Evolutionary conservation across 768 basidiomycete species (phyloP).

Genomic region (Psilocybe tampanensis): DNA sequence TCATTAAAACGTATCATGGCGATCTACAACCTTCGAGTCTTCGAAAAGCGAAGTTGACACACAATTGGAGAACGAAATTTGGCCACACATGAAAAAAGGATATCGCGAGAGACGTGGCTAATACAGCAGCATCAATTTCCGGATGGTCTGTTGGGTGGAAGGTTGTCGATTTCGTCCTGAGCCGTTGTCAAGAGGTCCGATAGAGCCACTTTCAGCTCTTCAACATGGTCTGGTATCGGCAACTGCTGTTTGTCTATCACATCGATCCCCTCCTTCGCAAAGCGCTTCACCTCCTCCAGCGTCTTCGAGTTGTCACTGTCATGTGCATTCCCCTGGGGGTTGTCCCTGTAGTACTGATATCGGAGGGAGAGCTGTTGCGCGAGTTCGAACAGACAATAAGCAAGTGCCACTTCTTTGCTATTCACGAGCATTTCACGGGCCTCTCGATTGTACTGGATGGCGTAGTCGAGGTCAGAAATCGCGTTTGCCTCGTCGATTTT

Average conservation of each 20-base stretch:
- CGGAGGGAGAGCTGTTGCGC: neutral
- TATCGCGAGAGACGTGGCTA: no score
- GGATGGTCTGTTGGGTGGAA: no score
- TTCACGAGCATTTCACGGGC: neutral
- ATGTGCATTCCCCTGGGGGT: no score
- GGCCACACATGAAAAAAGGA: no score
- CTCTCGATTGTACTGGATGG: constrained; percentile 1
- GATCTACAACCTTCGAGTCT: no score
- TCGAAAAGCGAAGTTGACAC: no score
- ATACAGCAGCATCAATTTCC: no score
- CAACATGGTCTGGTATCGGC: no score
- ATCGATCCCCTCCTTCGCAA: neutral
- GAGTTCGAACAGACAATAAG: constrained; percentile 5
- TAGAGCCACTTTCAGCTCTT: neutral
- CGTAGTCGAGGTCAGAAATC: neutral
- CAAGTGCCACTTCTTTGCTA: neutral
- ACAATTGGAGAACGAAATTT: no score
- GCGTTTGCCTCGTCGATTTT: neutral
- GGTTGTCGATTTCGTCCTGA: no score
- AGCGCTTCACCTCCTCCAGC: neutral
- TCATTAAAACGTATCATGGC: no score
- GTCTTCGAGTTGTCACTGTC: neutral
- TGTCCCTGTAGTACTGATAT: neutral
- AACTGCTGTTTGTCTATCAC: neutral
- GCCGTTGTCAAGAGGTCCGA: neutral